Percentiles rank a stretch among this genome's conserved stretches.
Evolutionary conservation across 2,329 filamentous ascomycete genomes (phyloP).

Genomic region (Gremmenia infestans): DNA sequence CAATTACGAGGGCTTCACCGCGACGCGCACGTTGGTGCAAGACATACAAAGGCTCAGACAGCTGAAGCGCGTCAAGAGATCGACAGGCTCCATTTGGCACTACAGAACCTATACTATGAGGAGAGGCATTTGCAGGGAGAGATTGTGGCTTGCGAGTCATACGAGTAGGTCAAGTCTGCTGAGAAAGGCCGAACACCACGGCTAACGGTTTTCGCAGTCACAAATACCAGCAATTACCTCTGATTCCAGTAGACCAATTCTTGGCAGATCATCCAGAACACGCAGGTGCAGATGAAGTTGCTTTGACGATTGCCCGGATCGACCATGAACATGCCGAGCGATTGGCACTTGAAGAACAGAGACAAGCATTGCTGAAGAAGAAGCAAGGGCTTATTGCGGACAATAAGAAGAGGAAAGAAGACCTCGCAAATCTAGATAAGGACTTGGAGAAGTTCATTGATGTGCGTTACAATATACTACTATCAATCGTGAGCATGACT

Average conservation of each 20-base stretch:
- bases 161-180: conserved; percentile 69
- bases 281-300: conserved; percentile 65
- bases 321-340: conserved; percentile 84
- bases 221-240: conserved; percentile 78
- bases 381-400: conserved; percentile 65
- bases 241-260: conserved; percentile 82
- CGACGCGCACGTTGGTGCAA: conserved; percentile 71
- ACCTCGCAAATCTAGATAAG: conserved; percentile 83
- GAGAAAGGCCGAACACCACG: not conserved
- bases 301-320: conserved; percentile 84
- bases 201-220: conserved; percentile 51
- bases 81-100: conserved; percentile 81
- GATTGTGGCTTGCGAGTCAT: conserved; percentile 84
- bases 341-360: conserved; percentile 77
- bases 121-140: conserved; percentile 86
- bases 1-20: conserved; percentile 80
- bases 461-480: conserved; percentile 42
- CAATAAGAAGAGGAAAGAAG: conserved; percentile 91
- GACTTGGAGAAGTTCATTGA: conserved; percentile 94
- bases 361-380: conserved; percentile 69
- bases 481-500: not conserved
- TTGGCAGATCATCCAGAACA: conserved; percentile 71
- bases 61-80: conserved; percentile 86
- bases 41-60: conserved; percentile 81
- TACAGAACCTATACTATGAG: conserved; percentile 96